These are phyloP conservation scores for Mesembryanthemum crystallinum DNA, from an alignment of 148 eudicot genomes.

Conservation along the genomic window DNA sequence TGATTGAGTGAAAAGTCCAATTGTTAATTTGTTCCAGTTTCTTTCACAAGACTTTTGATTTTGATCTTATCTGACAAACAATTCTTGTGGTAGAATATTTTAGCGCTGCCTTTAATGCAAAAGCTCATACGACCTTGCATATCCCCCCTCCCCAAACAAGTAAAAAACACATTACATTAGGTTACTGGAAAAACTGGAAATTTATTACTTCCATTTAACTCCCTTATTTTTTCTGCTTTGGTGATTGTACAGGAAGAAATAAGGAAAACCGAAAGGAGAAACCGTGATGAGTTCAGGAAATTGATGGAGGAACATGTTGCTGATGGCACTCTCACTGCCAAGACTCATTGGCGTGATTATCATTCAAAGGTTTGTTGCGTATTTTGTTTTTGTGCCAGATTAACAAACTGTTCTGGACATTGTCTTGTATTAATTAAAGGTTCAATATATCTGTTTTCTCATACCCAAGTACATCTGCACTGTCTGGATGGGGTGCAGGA, in stretches of 20 bases:
- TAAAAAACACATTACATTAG: not conserved
- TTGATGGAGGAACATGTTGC: conserved; percentile 85
- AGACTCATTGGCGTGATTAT: conserved; percentile 83
- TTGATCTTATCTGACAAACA: no score
- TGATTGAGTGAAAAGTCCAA: no score
- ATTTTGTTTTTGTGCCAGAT: conserved; percentile 1
- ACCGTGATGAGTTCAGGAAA: conserved; percentile 95
- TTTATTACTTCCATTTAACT: not conserved
- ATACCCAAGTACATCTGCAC: not conserved
- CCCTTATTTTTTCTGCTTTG: not conserved
- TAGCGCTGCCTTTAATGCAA: no score
- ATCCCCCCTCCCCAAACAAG: not conserved
- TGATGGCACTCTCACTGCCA: conserved; percentile 60
- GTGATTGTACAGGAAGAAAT: conserved; percentile 62
- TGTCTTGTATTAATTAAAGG: not conserved
- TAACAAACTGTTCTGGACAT: not conserved
- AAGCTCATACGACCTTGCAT: not conserved
- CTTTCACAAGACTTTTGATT: no score
- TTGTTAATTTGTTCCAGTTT: no score
- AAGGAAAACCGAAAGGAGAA: conserved; percentile 85
- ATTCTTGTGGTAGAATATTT: no score
- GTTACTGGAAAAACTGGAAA: not conserved
- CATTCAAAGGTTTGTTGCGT: conserved; percentile 59
- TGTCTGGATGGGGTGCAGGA: not conserved
- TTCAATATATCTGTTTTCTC: not conserved